Conservation (phyloP, 495 filamentous ascomycete species). For the Neurospora discreta region DNA sequence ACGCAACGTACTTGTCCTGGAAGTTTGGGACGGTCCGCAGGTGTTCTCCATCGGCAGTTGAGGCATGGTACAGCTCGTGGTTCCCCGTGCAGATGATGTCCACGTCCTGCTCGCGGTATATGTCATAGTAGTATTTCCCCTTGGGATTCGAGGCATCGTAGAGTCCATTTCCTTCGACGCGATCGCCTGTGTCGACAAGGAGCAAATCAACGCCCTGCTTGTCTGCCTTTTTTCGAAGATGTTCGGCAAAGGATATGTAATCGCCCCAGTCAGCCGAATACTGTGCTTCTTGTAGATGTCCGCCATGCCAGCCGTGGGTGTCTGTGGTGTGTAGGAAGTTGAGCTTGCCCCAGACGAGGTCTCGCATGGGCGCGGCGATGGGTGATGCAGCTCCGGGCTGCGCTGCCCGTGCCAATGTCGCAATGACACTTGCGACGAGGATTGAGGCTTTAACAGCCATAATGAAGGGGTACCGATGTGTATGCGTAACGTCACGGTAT, state of each 20-base stretch:
- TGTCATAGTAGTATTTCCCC: constrained; percentile 76
- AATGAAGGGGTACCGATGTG: neutral
- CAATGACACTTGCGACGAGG: constrained; percentile 17
- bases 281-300: constrained; percentile 87
- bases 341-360: constrained; percentile 79
- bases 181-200: constrained; percentile 87
- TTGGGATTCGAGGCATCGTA: constrained; percentile 85
- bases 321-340: constrained; percentile 94
- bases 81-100: constrained; percentile 87
- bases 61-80: constrained; percentile 82
- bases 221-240: constrained; percentile 69
- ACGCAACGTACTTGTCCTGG: constrained; percentile 65
- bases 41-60: constrained; percentile 68
- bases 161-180: constrained; percentile 92
- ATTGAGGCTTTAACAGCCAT: constrained; percentile 7
- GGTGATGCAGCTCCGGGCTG: constrained; percentile 76
- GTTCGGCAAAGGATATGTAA: constrained; percentile 84
- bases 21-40: constrained; percentile 68
- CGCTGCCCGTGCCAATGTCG: constrained; percentile 37
- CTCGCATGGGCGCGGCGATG: constrained; percentile 68
- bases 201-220: constrained; percentile 69
- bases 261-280: constrained; percentile 97
- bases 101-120: constrained; percentile 68
- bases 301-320: constrained; percentile 91
- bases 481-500: neutral